Percentiles rank a stretch among this genome's conserved stretches.
Conservation (phyloP, 2,329 filamentous ascomycete species). For the Chrysosporium keratinophilum region DNA sequence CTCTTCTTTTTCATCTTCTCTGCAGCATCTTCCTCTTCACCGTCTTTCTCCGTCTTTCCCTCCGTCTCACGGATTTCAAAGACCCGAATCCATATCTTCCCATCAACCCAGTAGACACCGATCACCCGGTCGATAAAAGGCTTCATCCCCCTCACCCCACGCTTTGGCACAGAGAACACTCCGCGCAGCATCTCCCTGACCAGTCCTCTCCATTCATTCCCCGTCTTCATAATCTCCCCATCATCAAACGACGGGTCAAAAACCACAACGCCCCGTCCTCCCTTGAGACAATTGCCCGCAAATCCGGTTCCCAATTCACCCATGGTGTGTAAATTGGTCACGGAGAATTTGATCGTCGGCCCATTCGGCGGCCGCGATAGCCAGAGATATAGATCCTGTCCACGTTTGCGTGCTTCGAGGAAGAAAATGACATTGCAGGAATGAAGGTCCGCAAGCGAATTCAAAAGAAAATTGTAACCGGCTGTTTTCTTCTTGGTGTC, state of each 20-base stretch:
- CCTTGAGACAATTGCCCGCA: slow-evolving; percentile 92
- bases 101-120: slow-evolving; percentile 79
- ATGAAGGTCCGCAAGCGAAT: slow-evolving; percentile 67
- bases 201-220: slow-evolving; percentile 36
- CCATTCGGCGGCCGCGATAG: slow-evolving; percentile 82
- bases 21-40: slow-evolving; percentile 30
- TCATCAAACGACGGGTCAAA: slow-evolving; percentile 83
- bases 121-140: slow-evolving; percentile 95
- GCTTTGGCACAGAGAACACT: slow-evolving; percentile 80
- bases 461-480: slow-evolving; percentile 60
- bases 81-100: slow-evolving; percentile 90
- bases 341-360: slow-evolving; percentile 51
- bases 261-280: slow-evolving; percentile 77
- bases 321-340: slow-evolving; percentile 72
- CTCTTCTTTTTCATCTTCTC: slow-evolving; percentile 32
- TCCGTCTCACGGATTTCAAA: slow-evolving; percentile 88
- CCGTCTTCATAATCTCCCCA: slow-evolving; percentile 58
- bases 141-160: slow-evolving; percentile 74
- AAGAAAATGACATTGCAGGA: slow-evolving; percentile 93
- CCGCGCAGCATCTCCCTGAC: slow-evolving; percentile 84
- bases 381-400: slow-evolving; percentile 90
- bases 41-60: slow-evolving; percentile 40
- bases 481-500: slow-evolving; percentile 72
- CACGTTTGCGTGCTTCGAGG: slow-evolving; percentile 81
- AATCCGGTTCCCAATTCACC: slow-evolving; percentile 75